Conservation (phyloP, 192 early-diverging fungal species). For the Umbelopsis sp. region DNA sequence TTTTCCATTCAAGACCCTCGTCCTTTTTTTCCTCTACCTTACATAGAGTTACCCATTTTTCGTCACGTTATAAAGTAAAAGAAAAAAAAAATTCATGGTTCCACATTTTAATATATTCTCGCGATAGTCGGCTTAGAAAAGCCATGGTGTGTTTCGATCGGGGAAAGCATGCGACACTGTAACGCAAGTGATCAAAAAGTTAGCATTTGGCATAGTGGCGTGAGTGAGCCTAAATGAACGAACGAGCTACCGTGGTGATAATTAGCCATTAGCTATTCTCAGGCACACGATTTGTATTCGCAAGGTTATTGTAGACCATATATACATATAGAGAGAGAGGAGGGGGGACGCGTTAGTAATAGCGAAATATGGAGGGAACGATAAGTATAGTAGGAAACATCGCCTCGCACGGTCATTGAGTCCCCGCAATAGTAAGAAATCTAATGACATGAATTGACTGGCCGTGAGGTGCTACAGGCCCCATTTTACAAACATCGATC, state of each 20-base stretch:
- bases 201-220: conserved; percentile 16
- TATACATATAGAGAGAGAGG: too few relatives aligned
- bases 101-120: too few relatives aligned
- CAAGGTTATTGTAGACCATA: too few relatives aligned
- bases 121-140: too few relatives aligned
- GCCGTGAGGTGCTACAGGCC: background rate
- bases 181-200: background rate
- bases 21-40: background rate
- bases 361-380: too few relatives aligned
- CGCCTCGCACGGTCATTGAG: conserved; percentile 17
- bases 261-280: background rate
- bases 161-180: background rate
- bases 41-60: conserved; percentile 12
- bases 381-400: too few relatives aligned
- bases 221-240: background rate
- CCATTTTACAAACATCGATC: background rate
- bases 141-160: background rate
- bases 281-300: background rate
- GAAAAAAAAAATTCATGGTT: background rate
- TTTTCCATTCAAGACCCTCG: background rate
- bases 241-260: background rate
- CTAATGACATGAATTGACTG: background rate
- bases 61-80: conserved; percentile 13
- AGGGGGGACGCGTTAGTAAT: too few relatives aligned
- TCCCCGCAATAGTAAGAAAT: conserved; percentile 4